Evolutionary conservation across 805 yeast genomes (phyloP), one percentile per base, ranked within the genome.

Genomic region (Debaryomyces hansenii): DNA sequence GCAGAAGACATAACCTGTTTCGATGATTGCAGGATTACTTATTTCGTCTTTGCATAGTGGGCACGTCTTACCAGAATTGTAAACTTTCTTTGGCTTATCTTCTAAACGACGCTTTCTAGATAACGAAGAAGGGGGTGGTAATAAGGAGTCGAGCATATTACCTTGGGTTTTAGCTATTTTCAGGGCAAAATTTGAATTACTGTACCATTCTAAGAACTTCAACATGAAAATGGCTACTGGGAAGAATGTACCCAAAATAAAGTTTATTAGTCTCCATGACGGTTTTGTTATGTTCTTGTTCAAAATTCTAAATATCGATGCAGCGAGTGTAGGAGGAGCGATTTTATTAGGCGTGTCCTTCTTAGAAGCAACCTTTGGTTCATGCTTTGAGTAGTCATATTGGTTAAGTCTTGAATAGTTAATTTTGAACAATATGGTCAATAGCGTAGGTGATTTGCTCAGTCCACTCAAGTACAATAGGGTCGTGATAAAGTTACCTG

Each of bases 141-240:
- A 64, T 2, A 72, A 70, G 42, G 66, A 67, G 40, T 81, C 83
- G 21, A 80, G 59, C 9, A 64, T 61, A 45, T 74, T 72, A 10
- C 75, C 70, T 41, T 70, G 70, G 40, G 73, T 75, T 46, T 77
- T 78, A 20, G 80, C 74, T 48, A 85, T 58, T 58, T 80, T 79
- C 4, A 78, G 64, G 3, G 88, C 82, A 58, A 89, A 79, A 49
- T 86, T 89, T 12, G 90, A 82, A 20, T 87, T 79, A 50, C 83
- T 82, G 95, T 96, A 91, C 97, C 97, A 91, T 63, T 91, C 97
- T 31, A 90, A 72, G 55, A 91, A 88, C 66, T 90, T 89, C 49
- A 91, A 73, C 20, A 84, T 58, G 60, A 92, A 90, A 42, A 91
- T 85, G 2, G 95, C 88, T 0, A 85, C 75, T 0, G 97, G 97